Base-by-base conservation (phyloP, 108 stramenopile genomes). In the Seminavis robusta region DNA sequence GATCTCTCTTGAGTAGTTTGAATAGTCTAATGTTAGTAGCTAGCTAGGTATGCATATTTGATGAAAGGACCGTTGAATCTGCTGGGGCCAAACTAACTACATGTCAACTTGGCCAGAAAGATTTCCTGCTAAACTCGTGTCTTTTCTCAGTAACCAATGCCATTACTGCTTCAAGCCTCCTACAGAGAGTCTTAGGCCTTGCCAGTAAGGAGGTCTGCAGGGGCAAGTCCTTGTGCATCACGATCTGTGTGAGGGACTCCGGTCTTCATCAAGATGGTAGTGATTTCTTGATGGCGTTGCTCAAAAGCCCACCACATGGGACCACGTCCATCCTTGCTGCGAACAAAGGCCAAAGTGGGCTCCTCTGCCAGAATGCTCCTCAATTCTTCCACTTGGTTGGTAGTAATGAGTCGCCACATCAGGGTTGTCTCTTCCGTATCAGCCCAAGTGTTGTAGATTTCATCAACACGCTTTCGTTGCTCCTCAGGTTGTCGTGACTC, bases 241-340 rank as follows among this genome's bases (percentile, higher is more conserved):
- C 83, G 80, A 47, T 89, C 88, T 2, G 72, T 88, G 38, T 87
- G 79, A 19, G 79, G 84, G 8, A 92, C 90, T 19, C 90, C 90
- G 42, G 67, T 61, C 47, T 75, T 75, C 80, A 88, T 87, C 56
- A 94, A 63, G 56, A 86, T 61, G 43, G 83, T 78, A 20, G 89
- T 86, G 17, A 92, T 85, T 29, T 88, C 86, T 42, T 90, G 80
- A 29, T 80, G 72, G 44, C 84, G 72, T 40, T 76, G 56, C 61
- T 92, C 90, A 67, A 89, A 87, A 11, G 94, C 90, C 94, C 94
- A 94, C 82, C 79, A 93, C 80, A 86, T 91, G 1, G 94, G 94
- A 19, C 94, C 94, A 21, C 94, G 69, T 8, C 94, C 94, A 77
- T 94, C 94, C 9, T 67, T 52, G 62, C 84, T 84, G n/a, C 94